Conservation (phyloP, 2,329 filamentous ascomycete species). For the Onygenales sp. region DNA sequence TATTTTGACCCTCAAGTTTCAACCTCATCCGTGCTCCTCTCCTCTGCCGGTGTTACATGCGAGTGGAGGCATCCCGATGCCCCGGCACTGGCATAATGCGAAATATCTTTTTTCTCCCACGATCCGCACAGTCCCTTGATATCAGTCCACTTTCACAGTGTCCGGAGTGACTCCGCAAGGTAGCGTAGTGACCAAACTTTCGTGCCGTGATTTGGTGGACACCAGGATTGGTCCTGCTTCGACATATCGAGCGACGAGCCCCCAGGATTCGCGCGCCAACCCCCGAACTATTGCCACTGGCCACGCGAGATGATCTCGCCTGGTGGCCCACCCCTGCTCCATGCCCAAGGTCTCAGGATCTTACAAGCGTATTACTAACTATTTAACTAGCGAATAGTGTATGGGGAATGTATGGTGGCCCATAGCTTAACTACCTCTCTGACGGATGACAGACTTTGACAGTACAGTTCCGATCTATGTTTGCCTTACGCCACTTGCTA, state of each 20-base stretch:
- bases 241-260: neutral
- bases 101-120: no score
- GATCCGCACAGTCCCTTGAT: no score
- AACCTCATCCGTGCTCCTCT: neutral
- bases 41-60: neutral
- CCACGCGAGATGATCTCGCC: neutral
- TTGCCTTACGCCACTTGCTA: no score
- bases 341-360: neutral
- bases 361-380: neutral
- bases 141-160: no score
- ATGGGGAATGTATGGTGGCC: no score
- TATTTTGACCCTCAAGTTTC: neutral
- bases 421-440: no score
- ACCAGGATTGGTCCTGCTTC: neutral
- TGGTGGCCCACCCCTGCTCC: neutral
- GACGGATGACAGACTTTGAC: no score
- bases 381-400: no score
- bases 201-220: no score
- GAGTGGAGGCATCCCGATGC: neutral
- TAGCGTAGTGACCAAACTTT: no score
- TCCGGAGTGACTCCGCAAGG: no score
- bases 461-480: no score
- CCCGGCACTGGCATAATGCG: neutral
- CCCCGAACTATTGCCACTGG: neutral
- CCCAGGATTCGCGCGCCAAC: neutral